Conservation (phyloP, 2,329 filamentous ascomycete species). For the Apiospora phragmitis region DNA sequence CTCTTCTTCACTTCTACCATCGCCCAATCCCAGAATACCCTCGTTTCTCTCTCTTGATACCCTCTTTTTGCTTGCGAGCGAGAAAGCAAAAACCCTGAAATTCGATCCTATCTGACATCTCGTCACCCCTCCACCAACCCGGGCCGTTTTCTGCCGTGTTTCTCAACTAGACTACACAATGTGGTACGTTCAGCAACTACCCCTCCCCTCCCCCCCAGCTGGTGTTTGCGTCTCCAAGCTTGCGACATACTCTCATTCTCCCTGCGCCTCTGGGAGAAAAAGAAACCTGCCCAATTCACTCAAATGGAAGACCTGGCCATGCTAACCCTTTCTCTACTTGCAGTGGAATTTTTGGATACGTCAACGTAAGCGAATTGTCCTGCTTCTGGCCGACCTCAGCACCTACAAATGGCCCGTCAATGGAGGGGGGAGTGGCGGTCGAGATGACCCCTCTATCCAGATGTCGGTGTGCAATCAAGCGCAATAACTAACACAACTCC, state of each 20-base stretch:
- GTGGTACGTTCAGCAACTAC: constrained; percentile 31
- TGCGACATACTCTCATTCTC: neutral
- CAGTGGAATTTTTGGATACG: constrained; percentile 96
- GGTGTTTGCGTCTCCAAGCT: neutral
- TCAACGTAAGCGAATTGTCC: constrained; percentile 63
- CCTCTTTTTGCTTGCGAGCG: constrained; percentile 8
- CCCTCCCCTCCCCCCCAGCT: neutral
- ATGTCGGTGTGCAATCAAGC: constrained; percentile 5
- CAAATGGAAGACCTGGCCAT: neutral
- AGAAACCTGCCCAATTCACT: neutral
- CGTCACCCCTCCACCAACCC: neutral
- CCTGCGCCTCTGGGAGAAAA: neutral
- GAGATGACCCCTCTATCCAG: neutral
- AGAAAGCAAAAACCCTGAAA: neutral
- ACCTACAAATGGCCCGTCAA: neutral
- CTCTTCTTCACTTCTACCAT: neutral
- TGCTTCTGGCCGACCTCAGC: neutral
- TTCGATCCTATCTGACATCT: neutral
- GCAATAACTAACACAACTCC: neutral
- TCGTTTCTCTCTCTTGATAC: constrained; percentile 8
- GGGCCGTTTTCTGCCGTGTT: constrained; percentile 6
- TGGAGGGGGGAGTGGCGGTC: neutral
- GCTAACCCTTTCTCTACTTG: constrained; percentile 1
- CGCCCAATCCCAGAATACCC: constrained; percentile 2
- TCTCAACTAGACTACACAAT: constrained; percentile 24